phyloP scores from a whole-genome alignment of 1,139 yeast genomes.

The Fermentozyma sake region DNA sequence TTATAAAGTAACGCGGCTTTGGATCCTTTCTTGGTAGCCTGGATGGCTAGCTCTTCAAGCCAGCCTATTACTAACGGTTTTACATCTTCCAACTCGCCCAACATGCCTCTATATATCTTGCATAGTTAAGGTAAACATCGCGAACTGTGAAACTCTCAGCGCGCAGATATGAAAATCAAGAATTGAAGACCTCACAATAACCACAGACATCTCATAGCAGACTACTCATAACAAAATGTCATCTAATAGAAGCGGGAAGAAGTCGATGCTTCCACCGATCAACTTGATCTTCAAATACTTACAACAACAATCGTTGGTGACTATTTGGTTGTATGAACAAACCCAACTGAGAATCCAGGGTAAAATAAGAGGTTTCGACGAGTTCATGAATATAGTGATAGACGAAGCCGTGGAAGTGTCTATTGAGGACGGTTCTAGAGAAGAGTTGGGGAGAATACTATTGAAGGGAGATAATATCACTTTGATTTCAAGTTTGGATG shows the following conservation, averaged over 20 bases:
- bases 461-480: conserved; percentile 94
- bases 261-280: conserved; percentile 77
- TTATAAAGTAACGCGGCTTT: conserved; percentile 43
- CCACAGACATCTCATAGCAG: too few relatives aligned
- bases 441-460: conserved; percentile 51
- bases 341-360: conserved; percentile 77
- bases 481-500: conserved; percentile 58
- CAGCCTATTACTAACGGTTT: conserved; percentile 44
- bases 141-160: too few relatives aligned
- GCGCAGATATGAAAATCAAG: too few relatives aligned
- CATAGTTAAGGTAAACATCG: background rate
- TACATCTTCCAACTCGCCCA: conserved; percentile 3
- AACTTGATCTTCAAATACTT: conserved; percentile 82
- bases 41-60: conserved; percentile 48
- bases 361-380: conserved; percentile 87
- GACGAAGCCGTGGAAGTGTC: conserved; percentile 79
- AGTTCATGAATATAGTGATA: conserved; percentile 93
- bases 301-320: conserved; percentile 75
- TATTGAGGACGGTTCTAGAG: conserved; percentile 36
- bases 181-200: too few relatives aligned
- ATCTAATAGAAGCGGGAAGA: conserved; percentile 14
- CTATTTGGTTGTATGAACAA: conserved; percentile 89
- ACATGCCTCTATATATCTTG: background rate
- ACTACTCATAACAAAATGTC: conserved; percentile 2
- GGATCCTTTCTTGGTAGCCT: conserved; percentile 36